Evolutionary conservation across 2,329 filamentous ascomycete species (phyloP).

Genomic region (Chaetothyriales sp.): DNA sequence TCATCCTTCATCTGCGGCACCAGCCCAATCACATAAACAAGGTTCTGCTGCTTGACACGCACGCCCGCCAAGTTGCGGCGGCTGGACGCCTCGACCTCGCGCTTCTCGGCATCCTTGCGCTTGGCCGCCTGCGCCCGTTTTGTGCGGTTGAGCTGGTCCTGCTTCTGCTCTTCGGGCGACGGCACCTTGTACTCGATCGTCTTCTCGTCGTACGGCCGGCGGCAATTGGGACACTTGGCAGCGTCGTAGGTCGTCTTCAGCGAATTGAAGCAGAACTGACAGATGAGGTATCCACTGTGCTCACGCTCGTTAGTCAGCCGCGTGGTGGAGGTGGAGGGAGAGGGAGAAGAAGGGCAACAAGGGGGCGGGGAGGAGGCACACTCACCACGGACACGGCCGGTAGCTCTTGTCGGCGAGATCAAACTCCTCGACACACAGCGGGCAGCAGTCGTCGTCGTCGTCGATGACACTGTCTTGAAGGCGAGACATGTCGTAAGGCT

Average conservation of each 20-base stretch:
- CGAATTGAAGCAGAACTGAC: conserved; percentile 99
- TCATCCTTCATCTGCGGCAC: conserved; percentile 87
- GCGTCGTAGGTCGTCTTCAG: conserved; percentile 93
- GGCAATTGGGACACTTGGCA: conserved; percentile 90
- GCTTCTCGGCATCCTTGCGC: conserved; percentile 91
- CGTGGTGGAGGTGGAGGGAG: background rate
- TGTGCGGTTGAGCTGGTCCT: conserved; percentile 19
- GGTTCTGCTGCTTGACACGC: conserved; percentile 92
- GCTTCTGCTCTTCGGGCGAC: conserved; percentile 60
- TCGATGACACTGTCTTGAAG: conserved; percentile 37
- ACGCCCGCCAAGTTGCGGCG: conserved; percentile 93
- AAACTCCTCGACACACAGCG: conserved; percentile 96
- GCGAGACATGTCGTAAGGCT: conserved; percentile 27
- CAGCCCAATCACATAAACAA: conserved; percentile 93
- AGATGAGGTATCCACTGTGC: conserved; percentile 50
- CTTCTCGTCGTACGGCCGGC: conserved; percentile 89
- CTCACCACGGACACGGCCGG: conserved; percentile 70
- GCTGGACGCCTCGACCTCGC: conserved; percentile 87
- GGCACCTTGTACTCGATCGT: conserved; percentile 95
- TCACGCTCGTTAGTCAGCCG: background rate
- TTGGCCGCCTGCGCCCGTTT: conserved; percentile 71
- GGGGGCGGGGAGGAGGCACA: no score
- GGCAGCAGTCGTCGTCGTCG: conserved; percentile 48
- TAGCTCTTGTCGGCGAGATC: conserved; percentile 97
- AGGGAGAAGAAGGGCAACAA: background rate